Base-by-base conservation (phyloP, 2,329 filamentous ascomycete genomes). In the Stachybotrys echinatus region DNA sequence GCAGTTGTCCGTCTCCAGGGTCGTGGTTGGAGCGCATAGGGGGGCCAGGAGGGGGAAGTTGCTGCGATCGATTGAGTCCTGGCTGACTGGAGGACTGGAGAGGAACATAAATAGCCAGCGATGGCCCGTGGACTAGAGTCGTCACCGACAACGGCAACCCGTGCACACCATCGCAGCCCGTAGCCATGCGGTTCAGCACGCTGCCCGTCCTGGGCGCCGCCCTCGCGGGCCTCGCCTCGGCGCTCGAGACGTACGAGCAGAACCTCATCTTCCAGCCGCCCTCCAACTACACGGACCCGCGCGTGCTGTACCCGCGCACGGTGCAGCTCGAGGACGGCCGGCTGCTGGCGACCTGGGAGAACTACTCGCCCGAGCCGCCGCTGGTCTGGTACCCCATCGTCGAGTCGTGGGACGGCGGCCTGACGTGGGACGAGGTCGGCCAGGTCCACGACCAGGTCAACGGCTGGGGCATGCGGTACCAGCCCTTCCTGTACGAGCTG, bases 401-500 rank as follows among this genome's bases (percentile, higher is more conserved):
- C 58, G 65, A 70, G 53, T 80, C 75, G 38, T 66, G 59, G n/a
- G 79, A 84, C 58, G 66, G 72, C 34, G 81, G 81, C 12, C 60
- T 71, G 48, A 82, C 77, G 2, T 89, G 86, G 86, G 71, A 73
- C 17, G 77, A 85, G 60, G 71, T 87, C 46, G 81, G 83, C 5
- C 74, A 74, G 17, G 80, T 89, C 10, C 70, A 79, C 14, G 86
- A 89, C 61, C 74, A 78, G 45, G 80, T 78, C 23, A 84, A 87
- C 55, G 76, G 76, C 40, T 83, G 79, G 70, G 86, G 86, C 19
- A 63, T 88, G 48, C 76, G 83, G 23, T 88, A 87, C 59, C 87
- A 89, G 58, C 87, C 87, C 0, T 79, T 81, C 63, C 70, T 89
- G 14, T 49, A n/a, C n/a, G n/a, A n/a, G n/a, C n/a, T n/a, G n/a